Evolutionary conservation across 768 basidiomycete species (phyloP), one percentile per base, ranked within the genome.

Genomic region (Bullera alba): DNA sequence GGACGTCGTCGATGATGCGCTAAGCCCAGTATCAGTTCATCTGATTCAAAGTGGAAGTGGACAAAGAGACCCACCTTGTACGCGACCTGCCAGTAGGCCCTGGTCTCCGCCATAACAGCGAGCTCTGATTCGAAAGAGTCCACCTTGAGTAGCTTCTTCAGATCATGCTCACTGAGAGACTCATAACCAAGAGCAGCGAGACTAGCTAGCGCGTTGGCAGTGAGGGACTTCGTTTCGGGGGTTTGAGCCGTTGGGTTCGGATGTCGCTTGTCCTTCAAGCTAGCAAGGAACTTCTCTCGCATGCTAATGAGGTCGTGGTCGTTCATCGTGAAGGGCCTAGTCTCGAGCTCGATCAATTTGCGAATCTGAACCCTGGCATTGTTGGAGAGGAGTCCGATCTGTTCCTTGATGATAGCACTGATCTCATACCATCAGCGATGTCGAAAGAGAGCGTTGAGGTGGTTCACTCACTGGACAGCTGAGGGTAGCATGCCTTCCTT

Each of bases 1-100:
- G 81, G 19, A 82, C 44, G 32, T 76, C 69, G 51, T 83, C 83
- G 29, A 81, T 76, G 56, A 80, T 72, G 8, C 80, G 77, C 82
- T 83, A 47, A 8, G 22, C 2, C 17, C 25, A 1, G 16, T 15
- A 6, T n/a, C n/a, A n/a, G 32, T 34, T 34, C 32, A 29, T 7
- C 49, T 38, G 4, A 16, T 25, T 34, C 2, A 5, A 16, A 27
- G 16, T 0, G 34, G 5, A 16, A 27, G 16, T 0, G 34, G 10
- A 28, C 7, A 23, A 5, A 17, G 22, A 28, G 12, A 48, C 69
- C 17, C 50, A 79, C 81, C 74, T 79, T 78, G 70, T 75, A 77
- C 5, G 80, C 76, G 0, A 82, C 75, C 32, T 79, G 76, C 60
- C 78, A 81, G 53, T 80, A 83, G 4, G 79, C 81, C 0, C 76